Evolutionary conservation across 2,329 filamentous ascomycete genomes (phyloP), one percentile per base, ranked within the genome.

Genomic region (Neofusicoccum umdonicola): DNA sequence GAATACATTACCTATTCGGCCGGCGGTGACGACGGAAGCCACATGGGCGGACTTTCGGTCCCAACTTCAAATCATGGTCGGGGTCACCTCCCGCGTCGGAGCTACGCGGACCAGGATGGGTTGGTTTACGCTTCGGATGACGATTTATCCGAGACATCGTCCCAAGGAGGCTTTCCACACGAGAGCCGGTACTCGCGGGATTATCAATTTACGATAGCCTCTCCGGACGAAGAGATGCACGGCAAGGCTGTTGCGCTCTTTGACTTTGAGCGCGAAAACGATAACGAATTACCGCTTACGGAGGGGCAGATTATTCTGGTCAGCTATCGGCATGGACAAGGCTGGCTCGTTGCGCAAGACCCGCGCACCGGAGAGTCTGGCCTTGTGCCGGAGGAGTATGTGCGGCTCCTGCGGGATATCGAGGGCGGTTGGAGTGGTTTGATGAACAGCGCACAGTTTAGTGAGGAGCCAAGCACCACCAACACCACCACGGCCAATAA

Each of bases 221-320:
- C 92, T 13, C 93, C 93, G 4, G 95, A 98, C 76, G 94, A 98
- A 79, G 93, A 98, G 77, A 97, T 97, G 87, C 93, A 97, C 73
- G 95, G 95, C 56, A 97, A 96, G 75, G 93, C 93, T 11, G 92
- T 99, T 34, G 95, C 95, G 6, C 83, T 99, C 22, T 99, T 97
- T 75, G 93, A 97, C 75, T 99, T 99, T 78, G 89, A 89, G 70
- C 87, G 93, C 37, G 94, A 98, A 77, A 97, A 98, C 75, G 93
- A 97, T 76, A 99, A 98, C 74, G 95, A 99, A 77, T 81, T 99
- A 65, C 92, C 93, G 3, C 81, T 99, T 52, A 88, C 92, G 0
- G 95, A 99, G 78, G 95, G 95, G 5, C 95, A 99, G 74, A 92
- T 97, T 65, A 97, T 99, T 64, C 90, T 95, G 82, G 93, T 99